These are phyloP conservation scores for Blastocladiella emersonii DNA, from an alignment of 371 early-diverging fungal species.

Conservation along the genomic window DNA sequence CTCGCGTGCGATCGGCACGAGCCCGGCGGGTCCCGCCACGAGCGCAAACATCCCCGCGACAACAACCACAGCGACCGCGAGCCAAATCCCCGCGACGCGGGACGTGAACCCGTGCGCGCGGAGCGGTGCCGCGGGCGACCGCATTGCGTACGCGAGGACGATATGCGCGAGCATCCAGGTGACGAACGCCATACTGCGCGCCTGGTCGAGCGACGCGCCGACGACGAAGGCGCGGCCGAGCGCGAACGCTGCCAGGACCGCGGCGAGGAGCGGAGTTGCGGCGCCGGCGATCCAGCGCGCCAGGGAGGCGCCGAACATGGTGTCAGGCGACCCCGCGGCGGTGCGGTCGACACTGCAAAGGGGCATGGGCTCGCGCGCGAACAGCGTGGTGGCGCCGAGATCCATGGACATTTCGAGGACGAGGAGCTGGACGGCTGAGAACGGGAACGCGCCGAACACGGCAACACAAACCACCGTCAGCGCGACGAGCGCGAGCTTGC, in stretches of 20 bases:
- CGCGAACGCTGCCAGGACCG: background rate
- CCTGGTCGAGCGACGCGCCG: background rate
- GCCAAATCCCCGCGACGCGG: background rate
- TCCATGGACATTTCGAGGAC: background rate
- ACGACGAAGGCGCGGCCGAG: background rate
- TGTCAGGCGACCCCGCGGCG: background rate
- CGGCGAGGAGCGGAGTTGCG: too few species aligned
- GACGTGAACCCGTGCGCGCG: background rate
- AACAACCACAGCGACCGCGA: background rate
- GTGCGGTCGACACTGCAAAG: background rate
- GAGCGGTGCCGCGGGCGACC: background rate
- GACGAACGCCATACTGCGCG: background rate
- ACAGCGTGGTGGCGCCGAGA: background rate
- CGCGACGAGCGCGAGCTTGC: background rate
- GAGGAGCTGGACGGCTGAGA: background rate
- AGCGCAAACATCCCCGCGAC: background rate
- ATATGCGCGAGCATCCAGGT: background rate
- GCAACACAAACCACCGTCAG: background rate
- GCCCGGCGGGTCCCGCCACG: background rate
- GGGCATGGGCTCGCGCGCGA: background rate
- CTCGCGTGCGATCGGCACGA: background rate
- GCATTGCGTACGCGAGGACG: background rate
- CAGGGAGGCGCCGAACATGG: background rate
- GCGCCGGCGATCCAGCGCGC: background rate
- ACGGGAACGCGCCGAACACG: background rate